These are phyloP conservation scores for Rutstroemia sp. DNA, from an alignment of 2,329 filamentous ascomycete genomes.

Conservation along the genomic window DNA sequence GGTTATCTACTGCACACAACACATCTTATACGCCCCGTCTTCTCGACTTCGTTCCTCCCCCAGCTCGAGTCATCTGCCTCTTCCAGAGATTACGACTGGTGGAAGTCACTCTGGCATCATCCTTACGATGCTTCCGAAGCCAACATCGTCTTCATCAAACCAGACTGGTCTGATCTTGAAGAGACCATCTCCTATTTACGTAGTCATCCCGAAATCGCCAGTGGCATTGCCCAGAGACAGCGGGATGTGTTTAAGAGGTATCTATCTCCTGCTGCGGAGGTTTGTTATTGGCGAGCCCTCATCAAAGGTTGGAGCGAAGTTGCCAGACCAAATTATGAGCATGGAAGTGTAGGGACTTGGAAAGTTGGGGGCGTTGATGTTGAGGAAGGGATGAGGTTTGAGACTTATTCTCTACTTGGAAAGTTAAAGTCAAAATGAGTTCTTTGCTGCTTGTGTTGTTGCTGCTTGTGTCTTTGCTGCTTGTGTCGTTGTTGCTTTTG, in stretches of 20 bases:
- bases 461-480: too few species aligned
- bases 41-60: slow-evolving; percentile 29
- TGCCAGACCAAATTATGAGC: slow-evolving; percentile 31
- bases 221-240: slow-evolving; percentile 41
- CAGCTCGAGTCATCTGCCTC: not conserved
- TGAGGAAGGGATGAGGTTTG: slow-evolving; percentile 26
- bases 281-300: slow-evolving; percentile 45
- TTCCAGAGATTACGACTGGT: not conserved
- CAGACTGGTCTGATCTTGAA: slow-evolving; percentile 45
- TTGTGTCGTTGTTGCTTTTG: too few species aligned
- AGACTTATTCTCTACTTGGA: slow-evolving; percentile 22
- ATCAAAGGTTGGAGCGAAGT: slow-evolving; percentile 41
- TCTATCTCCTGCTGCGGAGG: slow-evolving; percentile 42
- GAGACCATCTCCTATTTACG: slow-evolving; percentile 40
- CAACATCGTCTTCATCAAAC: slow-evolving; percentile 43
- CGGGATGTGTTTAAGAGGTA: slow-evolving; percentile 39
- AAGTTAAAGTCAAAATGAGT: slow-evolving; percentile 14
- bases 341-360: slow-evolving; percentile 29
- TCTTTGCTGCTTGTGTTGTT: too few species aligned
- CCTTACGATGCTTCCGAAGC: slow-evolving; percentile 32
- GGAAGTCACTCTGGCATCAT: slow-evolving; percentile 34
- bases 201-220: slow-evolving; percentile 35
- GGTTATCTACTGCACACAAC: slow-evolving; percentile 43
- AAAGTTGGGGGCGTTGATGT: slow-evolving; percentile 24
- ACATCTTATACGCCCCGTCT: slow-evolving; percentile 40